Evolutionary conservation across 1,284 basidiomycete species (phyloP).

Genomic region (Tetrapyrgos nigripes): DNA sequence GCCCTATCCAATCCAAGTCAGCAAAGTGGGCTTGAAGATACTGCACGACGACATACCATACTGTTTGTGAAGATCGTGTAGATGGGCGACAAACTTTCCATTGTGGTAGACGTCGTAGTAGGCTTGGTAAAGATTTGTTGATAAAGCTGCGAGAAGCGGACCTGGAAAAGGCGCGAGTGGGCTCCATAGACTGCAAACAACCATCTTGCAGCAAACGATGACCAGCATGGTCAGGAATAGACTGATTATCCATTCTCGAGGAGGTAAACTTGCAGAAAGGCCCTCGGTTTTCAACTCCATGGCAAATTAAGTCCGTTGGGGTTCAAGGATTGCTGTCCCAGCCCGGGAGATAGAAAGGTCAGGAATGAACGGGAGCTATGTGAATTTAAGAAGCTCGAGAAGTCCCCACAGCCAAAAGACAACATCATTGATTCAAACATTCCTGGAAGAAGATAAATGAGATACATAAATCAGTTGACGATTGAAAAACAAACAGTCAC

Average conservation of each 20-base stretch:
- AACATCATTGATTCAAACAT: too few species aligned
- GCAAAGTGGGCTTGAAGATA: neutral
- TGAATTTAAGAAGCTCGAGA: neutral
- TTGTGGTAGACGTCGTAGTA: conserved; percentile 17
- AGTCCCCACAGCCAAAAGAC: neutral
- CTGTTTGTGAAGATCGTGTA: conserved; percentile 13
- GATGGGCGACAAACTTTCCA: conserved; percentile 15
- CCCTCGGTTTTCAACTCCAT: neutral
- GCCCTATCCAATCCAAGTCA: conserved; percentile 4
- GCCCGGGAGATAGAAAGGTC: neutral
- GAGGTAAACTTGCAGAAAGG: neutral
- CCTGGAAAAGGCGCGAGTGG: conserved; percentile 18
- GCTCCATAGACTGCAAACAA: neutral
- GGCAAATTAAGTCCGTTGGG: too few species aligned
- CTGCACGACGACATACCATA: conserved; percentile 9
- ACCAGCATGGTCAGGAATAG: neutral
- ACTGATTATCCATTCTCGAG: neutral
- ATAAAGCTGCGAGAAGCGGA: conserved; percentile 13
- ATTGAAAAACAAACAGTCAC: too few species aligned
- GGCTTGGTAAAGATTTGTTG: conserved; percentile 13
- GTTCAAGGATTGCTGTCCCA: neutral
- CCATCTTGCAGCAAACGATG: neutral
- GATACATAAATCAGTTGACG: too few species aligned
- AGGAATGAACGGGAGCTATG: neutral
- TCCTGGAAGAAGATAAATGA: too few species aligned